Conservation (phyloP, 768 basidiomycete species). For the Pseudohyphozyma bogoriensis region DNA sequence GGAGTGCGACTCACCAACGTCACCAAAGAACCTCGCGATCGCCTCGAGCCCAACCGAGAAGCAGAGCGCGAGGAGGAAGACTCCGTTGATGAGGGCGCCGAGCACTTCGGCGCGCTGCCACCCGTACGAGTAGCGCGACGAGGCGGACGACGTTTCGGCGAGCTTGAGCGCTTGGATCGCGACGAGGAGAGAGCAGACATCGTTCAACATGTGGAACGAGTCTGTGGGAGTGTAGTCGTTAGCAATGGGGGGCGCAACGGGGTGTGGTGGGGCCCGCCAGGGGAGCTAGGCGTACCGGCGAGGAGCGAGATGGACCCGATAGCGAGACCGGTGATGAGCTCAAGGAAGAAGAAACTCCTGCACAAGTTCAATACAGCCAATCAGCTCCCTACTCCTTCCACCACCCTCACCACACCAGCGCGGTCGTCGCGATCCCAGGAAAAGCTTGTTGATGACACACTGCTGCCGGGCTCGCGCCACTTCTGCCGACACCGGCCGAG, state of each 20-base stretch:
- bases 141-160: slow-evolving; percentile 47
- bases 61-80: slow-evolving; percentile 51
- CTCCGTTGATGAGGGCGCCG: not conserved
- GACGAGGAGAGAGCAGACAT: slow-evolving; percentile 75
- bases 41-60: slow-evolving; percentile 93
- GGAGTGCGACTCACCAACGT: slow-evolving; percentile 50
- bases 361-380: too few species aligned
- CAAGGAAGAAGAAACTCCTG: not conserved
- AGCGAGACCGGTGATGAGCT: not conserved
- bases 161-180: slow-evolving; percentile 95
- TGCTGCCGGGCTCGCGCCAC: too few species aligned
- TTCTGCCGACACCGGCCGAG: not conserved
- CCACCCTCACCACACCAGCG: not conserved
- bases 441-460: too few species aligned
- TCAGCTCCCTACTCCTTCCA: too few species aligned
- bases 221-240: not conserved
- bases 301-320: not conserved
- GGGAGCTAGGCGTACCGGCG: not conserved
- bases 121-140: slow-evolving; percentile 83
- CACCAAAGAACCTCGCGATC: slow-evolving; percentile 74
- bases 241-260: not conserved
- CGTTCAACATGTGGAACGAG: slow-evolving; percentile 46
- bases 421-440: too few species aligned
- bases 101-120: slow-evolving; percentile 75
- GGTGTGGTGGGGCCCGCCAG: not conserved